Evolutionary conservation across 176 grass and related monocot genomes (phyloP), one percentile per base, ranked within the genome.

Genomic region (Cocos nucifera): DNA sequence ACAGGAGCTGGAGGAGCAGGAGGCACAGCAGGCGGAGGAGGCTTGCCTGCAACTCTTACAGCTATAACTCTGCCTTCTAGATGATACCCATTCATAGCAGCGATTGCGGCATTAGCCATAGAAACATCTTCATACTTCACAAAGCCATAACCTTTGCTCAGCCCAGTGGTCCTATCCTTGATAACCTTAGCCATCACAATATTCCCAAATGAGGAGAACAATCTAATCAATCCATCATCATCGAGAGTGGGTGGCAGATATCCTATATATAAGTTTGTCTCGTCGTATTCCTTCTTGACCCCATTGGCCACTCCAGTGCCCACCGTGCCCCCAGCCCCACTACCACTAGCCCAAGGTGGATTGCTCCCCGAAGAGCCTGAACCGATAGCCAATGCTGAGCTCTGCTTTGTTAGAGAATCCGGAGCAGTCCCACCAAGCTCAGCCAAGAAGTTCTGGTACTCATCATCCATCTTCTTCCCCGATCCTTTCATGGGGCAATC

Each of bases 121-220:
- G 93, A 83, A 19, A 89, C 84, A 78, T 98, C 84, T 29, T 82
- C 69, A 64, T 92, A 98, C 61, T 92, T 92, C 29, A 92, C 84
- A 82, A 98, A 98, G 12, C 93, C 93, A 51, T 98, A 92, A 22
- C 93, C 93, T 85, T 92, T 98, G 53, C 84, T 98, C 22, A 81
- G 62, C 50, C 88, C 84, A 24, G 81, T 89, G 48, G 75, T 81
- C 18, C 88, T 80, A 70, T 98, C 93, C 73, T 79, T 98, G 72
- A 98, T 92, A 71, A 98, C 87, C 73, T 98, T 98, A 4, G 93
- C 93, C 93, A 92, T 92, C 49, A 71, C 76, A 69, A 98, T 98
- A 57, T 86, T 84, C 23, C 93, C 93, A 73, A 89, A 98, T 23
- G 83, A 72, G 1, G 74, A 98, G 69, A 98, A 98, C 24, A 86